Base-by-base conservation (phyloP, 106 monocot genomes). In the Dendrobium nobile region DNA sequence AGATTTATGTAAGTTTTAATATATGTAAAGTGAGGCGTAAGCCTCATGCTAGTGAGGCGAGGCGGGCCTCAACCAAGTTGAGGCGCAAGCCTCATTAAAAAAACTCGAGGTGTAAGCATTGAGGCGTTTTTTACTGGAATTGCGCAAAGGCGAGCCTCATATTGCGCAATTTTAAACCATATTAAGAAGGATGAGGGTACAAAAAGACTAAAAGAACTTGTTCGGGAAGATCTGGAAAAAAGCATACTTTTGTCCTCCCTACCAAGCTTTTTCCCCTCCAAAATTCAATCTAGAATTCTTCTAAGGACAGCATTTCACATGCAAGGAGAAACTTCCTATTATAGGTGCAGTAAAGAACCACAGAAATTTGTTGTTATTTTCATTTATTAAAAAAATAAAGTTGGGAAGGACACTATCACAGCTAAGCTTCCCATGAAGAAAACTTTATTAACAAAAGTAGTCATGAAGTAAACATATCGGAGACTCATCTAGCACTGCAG, bases 381-480 rank as follows among this genome's bases (percentile, higher is more conserved):
- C 20, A 20, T n/a, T 58, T 58, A 58, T 47, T 9, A 58, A 19
- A 58, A 18, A 58, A 20, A 58, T 19, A 8, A 61, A 61, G 22
- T 22, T 2, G 8, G 4, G 22, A 61, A 61, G 4, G n/a, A 61
- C 4, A 22, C 22, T 22, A n/a, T 22, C 20, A 22, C 61, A 61
- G 2, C 22, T 22, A 10, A 61, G 22, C 19, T 61, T 61, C 22
- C 20, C 61, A 22, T 22, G 22, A 0, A 61, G 20, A 0, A 22
- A 61, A 22, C 22, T 22, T 19, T 4, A 1, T 22, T 22, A 61
- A 22, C 61, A 19, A 58, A 58, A 58, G 51, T 61, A 22, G 22
- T 61, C 61, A 61, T 61, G 61, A 61, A 61, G n/a, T 22, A 61
- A 22, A 61, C 61, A 61, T 61, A n/a, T 61, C n/a, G n/a, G n/a